Evolutionary conservation across 2,329 filamentous ascomycete genomes (phyloP), one percentile per base, ranked within the genome.

Genomic region (Cladosporium sp.): DNA sequence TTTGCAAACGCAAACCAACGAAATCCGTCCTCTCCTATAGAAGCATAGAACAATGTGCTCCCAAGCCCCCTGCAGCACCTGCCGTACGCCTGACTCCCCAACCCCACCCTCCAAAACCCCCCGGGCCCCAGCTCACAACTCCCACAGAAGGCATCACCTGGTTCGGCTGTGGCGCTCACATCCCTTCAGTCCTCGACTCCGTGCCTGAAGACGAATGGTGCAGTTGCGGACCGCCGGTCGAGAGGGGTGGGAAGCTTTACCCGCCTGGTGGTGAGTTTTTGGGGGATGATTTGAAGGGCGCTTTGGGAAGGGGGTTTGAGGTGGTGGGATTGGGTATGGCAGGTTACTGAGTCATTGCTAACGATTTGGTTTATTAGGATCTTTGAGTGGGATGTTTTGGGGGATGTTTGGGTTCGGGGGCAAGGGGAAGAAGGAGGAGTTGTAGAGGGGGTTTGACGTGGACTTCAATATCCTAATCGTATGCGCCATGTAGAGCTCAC

Each of bases 61-160:
- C 68, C 79, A 79, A 66, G 77, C 79, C 15, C 76, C 70, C 53
- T 87, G 84, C 68, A 69, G 70, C 55, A 78, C 72, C 46, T 87
- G 84, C 72, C 72, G 83, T 85, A 75, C 61, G 80, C 72, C 30
- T 13, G 19, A 33, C 39, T 32, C 18, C 27, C 38, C 19, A 25
- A 32, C 33, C 25, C 46, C 18, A 6, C 41, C 48, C 20, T 36
- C 35, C 43, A n/a, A 40, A 43, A n/a, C n/a, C n/a, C n/a, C n/a
- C n/a, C n/a, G n/a, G n/a, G n/a, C n/a, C 36, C 12, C 16, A 9
- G 25, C 50, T n/a, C 5, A 49, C 46, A 41, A 13, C 33, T 15
- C 27, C 52, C 35, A 32, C 27, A 65, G 62, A 57, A 27, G 63
- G 64, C 39, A 55, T 55, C 12, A 64, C 63, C 11, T 68, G 64